Conservation (phyloP, 257 asterid genomes). For the Nicotiana tabacum region DNA sequence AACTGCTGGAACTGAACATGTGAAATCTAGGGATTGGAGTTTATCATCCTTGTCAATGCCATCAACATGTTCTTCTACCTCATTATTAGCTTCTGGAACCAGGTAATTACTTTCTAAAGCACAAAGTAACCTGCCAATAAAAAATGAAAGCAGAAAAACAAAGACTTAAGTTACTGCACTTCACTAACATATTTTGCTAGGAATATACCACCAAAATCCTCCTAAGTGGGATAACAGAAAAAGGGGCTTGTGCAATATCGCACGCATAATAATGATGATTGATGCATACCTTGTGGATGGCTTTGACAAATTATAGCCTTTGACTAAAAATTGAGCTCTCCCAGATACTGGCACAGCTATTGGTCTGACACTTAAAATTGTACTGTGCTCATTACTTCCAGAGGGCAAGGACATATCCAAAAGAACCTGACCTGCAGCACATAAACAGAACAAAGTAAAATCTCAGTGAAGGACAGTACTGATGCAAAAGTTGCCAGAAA, state of each 20-base stretch:
- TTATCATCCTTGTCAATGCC: slow-evolving; percentile 19
- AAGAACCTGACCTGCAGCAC: slow-evolving; percentile 56
- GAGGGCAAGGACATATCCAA: slow-evolving; percentile 48
- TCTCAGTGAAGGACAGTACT: background rate
- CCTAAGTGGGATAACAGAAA: background rate
- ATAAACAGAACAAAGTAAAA: slow-evolving; percentile 8
- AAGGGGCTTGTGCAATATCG: background rate
- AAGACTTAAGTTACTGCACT: background rate
- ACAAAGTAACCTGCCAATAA: slow-evolving; percentile 35
- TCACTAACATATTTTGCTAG: background rate
- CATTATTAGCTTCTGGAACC: slow-evolving; percentile 22
- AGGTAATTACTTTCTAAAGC: slow-evolving; percentile 39
- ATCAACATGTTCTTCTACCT: slow-evolving; percentile 16
- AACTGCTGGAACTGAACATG: slow-evolving; percentile 47
- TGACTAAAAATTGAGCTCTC: slow-evolving; percentile 50
- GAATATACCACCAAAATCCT: background rate
- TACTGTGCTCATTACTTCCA: slow-evolving; percentile 27
- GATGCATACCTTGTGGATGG: slow-evolving; percentile 51
- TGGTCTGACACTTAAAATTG: slow-evolving; percentile 56
- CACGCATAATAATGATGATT: background rate
- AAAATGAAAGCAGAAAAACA: background rate
- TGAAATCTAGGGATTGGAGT: slow-evolving; percentile 35
- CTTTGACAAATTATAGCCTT: slow-evolving; percentile 50
- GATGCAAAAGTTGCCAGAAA: background rate
- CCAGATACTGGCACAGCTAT: slow-evolving; percentile 63